Percentiles rank a stretch among this genome's conserved stretches.
These are phyloP conservation scores for Microcyclospora pomicola DNA, from an alignment of 2,329 filamentous ascomycete species.

Conservation along the genomic window DNA sequence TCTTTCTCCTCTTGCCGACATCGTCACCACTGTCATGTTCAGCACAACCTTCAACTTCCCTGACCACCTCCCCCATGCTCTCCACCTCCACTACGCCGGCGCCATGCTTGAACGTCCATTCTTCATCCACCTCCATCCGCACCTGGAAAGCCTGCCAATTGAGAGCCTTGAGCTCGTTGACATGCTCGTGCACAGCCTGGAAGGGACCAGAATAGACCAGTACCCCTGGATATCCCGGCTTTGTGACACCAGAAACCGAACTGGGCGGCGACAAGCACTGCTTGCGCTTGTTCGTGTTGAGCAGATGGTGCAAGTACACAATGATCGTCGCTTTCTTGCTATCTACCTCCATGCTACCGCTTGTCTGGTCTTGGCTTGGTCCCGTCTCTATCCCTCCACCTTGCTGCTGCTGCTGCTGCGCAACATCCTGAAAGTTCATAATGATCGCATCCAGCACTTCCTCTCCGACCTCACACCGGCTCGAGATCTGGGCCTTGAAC, in stretches of 20 bases:
- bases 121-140: slow-evolving; percentile 25
- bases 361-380: background rate
- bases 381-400: background rate
- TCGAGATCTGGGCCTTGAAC: slow-evolving; percentile 18
- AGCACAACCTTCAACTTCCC: slow-evolving; percentile 13
- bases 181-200: slow-evolving; percentile 26
- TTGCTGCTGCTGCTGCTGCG: slow-evolving; percentile 3
- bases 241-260: slow-evolving; percentile 29
- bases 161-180: slow-evolving; percentile 28
- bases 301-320: slow-evolving; percentile 34
- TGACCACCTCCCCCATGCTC: slow-evolving; percentile 31
- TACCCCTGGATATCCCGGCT: slow-evolving; percentile 34
- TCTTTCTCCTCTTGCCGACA: slow-evolving; percentile 8
- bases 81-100: slow-evolving; percentile 29
- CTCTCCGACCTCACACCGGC: slow-evolving; percentile 20
- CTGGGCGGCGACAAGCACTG: slow-evolving; percentile 25
- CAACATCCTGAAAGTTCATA: slow-evolving; percentile 23
- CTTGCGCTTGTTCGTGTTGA: slow-evolving; percentile 34
- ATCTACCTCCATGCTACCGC: background rate
- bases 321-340: slow-evolving; percentile 23
- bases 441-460: slow-evolving; percentile 31
- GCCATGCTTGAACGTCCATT: slow-evolving; percentile 29
- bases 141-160: slow-evolving; percentile 36
- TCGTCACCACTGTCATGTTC: slow-evolving; percentile 8
- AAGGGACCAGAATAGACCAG: slow-evolving; percentile 30